phyloP scores from a whole-genome alignment of 139 green algal species.

The Chlamydomonas applanata region DNA sequence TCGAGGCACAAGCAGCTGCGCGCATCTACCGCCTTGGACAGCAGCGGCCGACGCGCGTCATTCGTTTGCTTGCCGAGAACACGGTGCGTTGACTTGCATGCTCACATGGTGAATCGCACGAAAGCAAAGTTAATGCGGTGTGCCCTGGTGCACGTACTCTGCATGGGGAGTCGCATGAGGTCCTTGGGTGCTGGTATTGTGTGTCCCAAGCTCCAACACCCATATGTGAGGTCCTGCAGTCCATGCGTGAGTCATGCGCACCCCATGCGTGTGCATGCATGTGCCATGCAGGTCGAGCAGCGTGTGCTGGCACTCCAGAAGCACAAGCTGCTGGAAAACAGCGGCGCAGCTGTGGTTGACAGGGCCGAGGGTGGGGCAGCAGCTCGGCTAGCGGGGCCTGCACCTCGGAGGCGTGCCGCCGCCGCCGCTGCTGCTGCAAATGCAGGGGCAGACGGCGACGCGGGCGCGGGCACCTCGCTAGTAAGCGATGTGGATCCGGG shows the following conservation, averaged over 20 bases:
- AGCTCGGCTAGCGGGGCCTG: too few species aligned
- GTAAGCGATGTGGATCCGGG: neutral
- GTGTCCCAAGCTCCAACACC: too few species aligned
- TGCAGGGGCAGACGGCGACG: neutral
- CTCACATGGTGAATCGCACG: too few species aligned
- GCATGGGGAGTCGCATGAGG: too few species aligned
- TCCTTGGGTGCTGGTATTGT: too few species aligned
- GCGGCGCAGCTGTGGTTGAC: neutral
- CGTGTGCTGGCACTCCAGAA: conserved; percentile 32
- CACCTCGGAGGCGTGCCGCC: too few species aligned
- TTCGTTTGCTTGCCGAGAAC: conserved; percentile 34
- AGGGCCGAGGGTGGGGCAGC: neutral
- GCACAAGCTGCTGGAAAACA: conserved; percentile 22
- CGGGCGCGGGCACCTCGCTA: neutral
- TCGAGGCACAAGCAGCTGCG: conserved; percentile 53
- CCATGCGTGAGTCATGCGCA: neutral
- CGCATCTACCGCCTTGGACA: conserved; percentile 64
- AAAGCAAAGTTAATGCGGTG: too few species aligned
- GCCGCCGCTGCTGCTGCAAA: too few species aligned
- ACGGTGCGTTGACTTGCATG: conserved; percentile 20
- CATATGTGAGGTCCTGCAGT: too few species aligned
- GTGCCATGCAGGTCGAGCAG: conserved; percentile 36
- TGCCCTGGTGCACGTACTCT: too few species aligned
- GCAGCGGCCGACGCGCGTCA: conserved; percentile 43
- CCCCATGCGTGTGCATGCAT: neutral